A percentile compares a stretch with the other conserved stretches of the same genome.
Evolutionary conservation across 768 basidiomycete genomes (phyloP).

Genomic region (Agaricus subrufescens): DNA sequence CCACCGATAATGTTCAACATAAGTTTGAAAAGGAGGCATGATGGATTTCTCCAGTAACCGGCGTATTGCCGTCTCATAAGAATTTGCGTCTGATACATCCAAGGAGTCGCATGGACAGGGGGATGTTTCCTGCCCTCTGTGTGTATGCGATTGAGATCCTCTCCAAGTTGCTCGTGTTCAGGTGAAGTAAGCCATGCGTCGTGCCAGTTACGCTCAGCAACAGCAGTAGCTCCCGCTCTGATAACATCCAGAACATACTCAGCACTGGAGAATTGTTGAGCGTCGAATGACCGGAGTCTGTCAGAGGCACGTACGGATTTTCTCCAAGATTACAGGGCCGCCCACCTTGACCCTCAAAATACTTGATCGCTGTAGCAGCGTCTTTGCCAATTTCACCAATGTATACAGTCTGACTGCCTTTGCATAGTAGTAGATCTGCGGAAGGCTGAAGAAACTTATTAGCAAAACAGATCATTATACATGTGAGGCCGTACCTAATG

Average conservation of each 20-base stretch:
- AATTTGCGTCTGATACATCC: constrained; percentile 40
- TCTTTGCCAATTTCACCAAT: constrained; percentile 69
- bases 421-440: constrained; percentile 70
- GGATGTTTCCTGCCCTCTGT: constrained; percentile 43
- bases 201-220: constrained; percentile 51
- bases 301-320: constrained; percentile 55
- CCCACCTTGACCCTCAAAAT: constrained; percentile 71
- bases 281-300: neutral
- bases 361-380: constrained; percentile 59
- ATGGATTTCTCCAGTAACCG: constrained; percentile 55
- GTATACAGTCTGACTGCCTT: constrained; percentile 75
- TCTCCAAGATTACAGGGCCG: constrained; percentile 56
- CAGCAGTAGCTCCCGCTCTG: constrained; percentile 65
- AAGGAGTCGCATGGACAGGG: constrained; percentile 44
- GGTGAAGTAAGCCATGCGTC: constrained; percentile 40
- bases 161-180: constrained; percentile 26
- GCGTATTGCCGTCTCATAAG: constrained; percentile 40
- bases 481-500: constrained; percentile 28
- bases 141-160: constrained; percentile 44
- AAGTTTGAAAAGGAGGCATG: constrained; percentile 57
- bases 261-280: constrained; percentile 36
- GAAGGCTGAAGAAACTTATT: constrained; percentile 48
- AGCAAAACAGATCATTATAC: neutral
- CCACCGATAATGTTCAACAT: constrained; percentile 49
- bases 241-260: constrained; percentile 68